These are phyloP conservation scores for Sphaerulina vaccinii DNA, from an alignment of 2,329 filamentous ascomycete genomes.

Conservation along the genomic window DNA sequence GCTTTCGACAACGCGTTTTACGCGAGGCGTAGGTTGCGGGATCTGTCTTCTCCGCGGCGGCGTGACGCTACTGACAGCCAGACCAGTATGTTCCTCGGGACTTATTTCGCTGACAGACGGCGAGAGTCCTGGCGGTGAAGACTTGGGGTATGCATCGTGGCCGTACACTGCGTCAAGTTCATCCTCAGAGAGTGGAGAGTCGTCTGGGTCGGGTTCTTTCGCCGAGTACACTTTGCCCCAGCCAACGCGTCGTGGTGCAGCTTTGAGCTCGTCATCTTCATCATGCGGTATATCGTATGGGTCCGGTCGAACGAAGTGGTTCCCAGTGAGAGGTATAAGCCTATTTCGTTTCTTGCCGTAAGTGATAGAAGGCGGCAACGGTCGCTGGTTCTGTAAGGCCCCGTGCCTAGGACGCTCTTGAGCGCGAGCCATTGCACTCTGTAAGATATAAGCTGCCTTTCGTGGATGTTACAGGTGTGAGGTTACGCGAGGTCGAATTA, in stretches of 20 bases:
- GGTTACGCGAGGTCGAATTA: not conserved
- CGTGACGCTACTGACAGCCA: not conserved
- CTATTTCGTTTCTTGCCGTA: slow-evolving; percentile 24
- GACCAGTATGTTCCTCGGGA: not conserved
- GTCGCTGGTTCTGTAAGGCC: not conserved
- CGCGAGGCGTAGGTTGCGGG: not conserved
- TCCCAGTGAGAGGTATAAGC: slow-evolving; percentile 25
- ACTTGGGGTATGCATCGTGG: slow-evolving; percentile 15
- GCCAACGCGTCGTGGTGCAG: not conserved
- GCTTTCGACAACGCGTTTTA: not conserved
- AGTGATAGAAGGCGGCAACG: slow-evolving; percentile 15
- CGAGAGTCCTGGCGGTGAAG: slow-evolving; percentile 1
- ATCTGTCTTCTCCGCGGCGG: not conserved
- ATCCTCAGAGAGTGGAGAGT: slow-evolving; percentile 34
- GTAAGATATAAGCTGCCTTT: not conserved
- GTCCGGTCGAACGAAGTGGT: slow-evolving; percentile 18
- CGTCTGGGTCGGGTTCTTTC: slow-evolving; percentile 25
- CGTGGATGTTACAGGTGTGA: not conserved
- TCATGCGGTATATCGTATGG: slow-evolving; percentile 20
- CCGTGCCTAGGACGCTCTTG: not conserved
- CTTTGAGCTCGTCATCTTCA: slow-evolving; percentile 5
- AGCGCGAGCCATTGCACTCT: slow-evolving; percentile 1
- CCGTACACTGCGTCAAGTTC: slow-evolving; percentile 24
- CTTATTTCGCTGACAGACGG: not conserved
- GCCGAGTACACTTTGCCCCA: not conserved